Percentiles rank a stretch among this genome's conserved stretches.
Conservation (phyloP, 106 monocot genomes). For the Dendrobium catenatum region DNA sequence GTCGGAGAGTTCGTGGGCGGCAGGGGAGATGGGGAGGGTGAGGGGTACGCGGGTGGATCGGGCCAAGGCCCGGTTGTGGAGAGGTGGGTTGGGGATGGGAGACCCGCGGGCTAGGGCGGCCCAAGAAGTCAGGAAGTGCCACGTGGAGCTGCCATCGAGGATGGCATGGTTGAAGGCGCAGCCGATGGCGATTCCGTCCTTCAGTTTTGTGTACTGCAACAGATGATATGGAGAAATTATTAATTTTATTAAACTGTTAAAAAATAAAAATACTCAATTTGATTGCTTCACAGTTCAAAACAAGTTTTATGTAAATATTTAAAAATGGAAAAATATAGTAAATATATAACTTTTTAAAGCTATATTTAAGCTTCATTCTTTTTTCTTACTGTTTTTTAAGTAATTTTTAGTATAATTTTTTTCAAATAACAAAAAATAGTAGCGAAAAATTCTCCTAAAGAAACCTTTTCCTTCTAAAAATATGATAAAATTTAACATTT, state of each 20-base stretch:
- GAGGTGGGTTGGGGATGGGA: conserved; percentile 30
- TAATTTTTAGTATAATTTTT: too few relatives aligned
- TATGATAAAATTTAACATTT: too few relatives aligned
- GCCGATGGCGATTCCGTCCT: conserved; percentile 77
- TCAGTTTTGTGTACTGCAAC: conserved; percentile 68
- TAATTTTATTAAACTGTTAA: not conserved
- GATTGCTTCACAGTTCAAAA: too few relatives aligned
- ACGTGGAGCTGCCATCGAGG: conserved; percentile 78
- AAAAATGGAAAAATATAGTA: too few relatives aligned
- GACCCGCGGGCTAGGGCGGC: conserved; percentile 52
- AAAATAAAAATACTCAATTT: too few relatives aligned
- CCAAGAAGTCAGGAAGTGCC: conserved; percentile 95
- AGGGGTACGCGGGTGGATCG: conserved; percentile 45
- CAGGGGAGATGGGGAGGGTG: conserved; percentile 49
- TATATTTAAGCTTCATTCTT: too few relatives aligned
- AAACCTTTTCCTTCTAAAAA: too few relatives aligned
- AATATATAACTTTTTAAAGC: too few relatives aligned
- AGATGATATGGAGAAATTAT: not conserved
- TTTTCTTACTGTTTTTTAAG: too few relatives aligned
- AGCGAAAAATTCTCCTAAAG: too few relatives aligned
- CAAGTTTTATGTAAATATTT: too few relatives aligned
- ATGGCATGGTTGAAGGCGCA: conserved; percentile 96
- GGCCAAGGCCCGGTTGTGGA: conserved; percentile 62
- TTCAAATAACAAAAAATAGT: too few relatives aligned
- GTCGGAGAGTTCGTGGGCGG: conserved; percentile 70